phyloP scores from a whole-genome alignment of 257 asterid genomes.

The Nemophila menziesii region DNA sequence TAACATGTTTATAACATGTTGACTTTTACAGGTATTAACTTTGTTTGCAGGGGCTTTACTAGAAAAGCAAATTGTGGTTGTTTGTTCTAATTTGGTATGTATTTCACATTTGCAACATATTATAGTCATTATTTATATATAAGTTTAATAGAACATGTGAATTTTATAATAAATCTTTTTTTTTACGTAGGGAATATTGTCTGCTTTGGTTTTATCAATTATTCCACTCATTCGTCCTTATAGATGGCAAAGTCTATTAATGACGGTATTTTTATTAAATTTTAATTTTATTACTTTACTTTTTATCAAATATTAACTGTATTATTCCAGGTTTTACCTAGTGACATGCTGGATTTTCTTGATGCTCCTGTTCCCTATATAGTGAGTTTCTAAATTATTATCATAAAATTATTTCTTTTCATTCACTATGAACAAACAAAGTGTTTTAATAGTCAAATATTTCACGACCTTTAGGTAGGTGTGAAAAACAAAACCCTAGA shows the following conservation, averaged over 20 bases:
- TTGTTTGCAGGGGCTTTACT: conserved; percentile 78
- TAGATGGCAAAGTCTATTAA: conserved; percentile 94
- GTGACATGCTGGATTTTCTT: conserved; percentile 95
- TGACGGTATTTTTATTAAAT: conserved; percentile 59
- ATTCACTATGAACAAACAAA: background rate
- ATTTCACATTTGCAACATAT: background rate
- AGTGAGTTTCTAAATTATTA: conserved; percentile 39
- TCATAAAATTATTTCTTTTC: background rate
- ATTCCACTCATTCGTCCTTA: conserved; percentile 94
- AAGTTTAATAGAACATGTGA: background rate
- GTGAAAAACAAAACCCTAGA: conserved; percentile 78
- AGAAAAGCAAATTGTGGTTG: conserved; percentile 78
- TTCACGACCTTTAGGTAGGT: no score
- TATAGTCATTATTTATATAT: no score
- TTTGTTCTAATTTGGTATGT: conserved; percentile 84
- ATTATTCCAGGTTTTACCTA: conserved; percentile 72
- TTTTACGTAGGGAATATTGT: conserved; percentile 70
- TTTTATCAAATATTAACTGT: background rate
- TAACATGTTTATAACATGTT: no score
- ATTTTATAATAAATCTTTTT: background rate
- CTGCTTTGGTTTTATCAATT: conserved; percentile 70
- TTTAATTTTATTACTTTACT: background rate
- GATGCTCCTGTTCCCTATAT: conserved; percentile 99
- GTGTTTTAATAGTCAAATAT: no score
- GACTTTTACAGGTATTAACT: conserved; percentile 56